phyloP scores from a whole-genome alignment of 495 filamentous ascomycete genomes.

The Daldinia decipiens region DNA sequence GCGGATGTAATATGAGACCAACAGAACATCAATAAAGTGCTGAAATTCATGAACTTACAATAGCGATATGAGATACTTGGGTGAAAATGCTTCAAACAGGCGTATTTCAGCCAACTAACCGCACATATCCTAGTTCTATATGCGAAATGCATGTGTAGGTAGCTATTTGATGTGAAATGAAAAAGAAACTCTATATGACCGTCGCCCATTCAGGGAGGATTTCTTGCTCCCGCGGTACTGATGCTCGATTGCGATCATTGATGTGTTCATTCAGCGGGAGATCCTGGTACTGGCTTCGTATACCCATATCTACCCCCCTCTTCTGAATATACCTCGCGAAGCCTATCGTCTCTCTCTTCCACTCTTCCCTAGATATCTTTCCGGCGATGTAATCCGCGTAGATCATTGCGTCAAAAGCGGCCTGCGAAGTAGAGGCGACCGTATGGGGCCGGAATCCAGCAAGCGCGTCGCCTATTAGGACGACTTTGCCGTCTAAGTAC shows the following conservation, averaged over 20 bases:
- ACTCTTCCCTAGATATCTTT: conserved; percentile 53
- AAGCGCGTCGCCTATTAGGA: conserved; percentile 67
- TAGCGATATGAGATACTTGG: background rate
- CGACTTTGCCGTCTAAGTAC: conserved; percentile 60
- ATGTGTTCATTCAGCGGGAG: conserved; percentile 52
- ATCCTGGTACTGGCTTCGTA: conserved; percentile 56
- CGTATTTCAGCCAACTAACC: background rate
- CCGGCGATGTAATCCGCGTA: conserved; percentile 58
- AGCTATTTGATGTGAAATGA: background rate
- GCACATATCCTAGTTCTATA: background rate
- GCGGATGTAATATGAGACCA: background rate
- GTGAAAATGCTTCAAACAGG: background rate
- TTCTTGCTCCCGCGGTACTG: conserved; percentile 45
- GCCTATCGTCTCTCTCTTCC: conserved; percentile 57
- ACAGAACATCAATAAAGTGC: too few relatives aligned
- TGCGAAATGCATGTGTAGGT: background rate
- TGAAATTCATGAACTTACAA: background rate
- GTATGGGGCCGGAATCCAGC: conserved; percentile 68
- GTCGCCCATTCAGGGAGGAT: conserved; percentile 50
- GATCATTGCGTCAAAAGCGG: conserved; percentile 58
- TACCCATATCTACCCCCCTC: conserved; percentile 59
- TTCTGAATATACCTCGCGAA: conserved; percentile 58
- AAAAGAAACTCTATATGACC: conserved; percentile 18
- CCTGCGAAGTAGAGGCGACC: conserved; percentile 62
- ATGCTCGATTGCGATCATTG: conserved; percentile 50